Conservation (phyloP, 2,329 filamentous ascomycete genomes). For the Neodidymelliopsis sp. region DNA sequence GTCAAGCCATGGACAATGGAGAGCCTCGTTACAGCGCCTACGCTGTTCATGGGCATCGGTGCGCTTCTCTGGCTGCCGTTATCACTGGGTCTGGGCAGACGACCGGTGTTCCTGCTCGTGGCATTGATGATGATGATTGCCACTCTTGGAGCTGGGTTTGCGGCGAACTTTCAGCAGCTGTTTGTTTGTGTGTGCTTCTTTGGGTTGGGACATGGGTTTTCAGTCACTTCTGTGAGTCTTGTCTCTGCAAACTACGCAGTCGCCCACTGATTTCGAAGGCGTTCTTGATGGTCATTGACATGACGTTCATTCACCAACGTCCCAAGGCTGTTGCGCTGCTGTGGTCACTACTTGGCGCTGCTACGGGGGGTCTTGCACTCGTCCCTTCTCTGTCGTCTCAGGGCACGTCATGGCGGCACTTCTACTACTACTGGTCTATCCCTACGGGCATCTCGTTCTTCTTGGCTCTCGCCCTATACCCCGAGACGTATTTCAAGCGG, state of each 20-base stretch:
- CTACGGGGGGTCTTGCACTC: constrained; percentile 32
- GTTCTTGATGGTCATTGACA: constrained; percentile 48
- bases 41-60: constrained; percentile 46
- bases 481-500: constrained; percentile 52
- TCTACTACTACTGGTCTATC: constrained; percentile 34
- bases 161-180: constrained; percentile 37
- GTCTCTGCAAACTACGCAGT: constrained; percentile 4
- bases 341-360: constrained; percentile 40
- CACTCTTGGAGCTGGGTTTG: constrained; percentile 35
- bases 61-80: constrained; percentile 49
- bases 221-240: constrained; percentile 36
- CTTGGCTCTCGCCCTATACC: constrained; percentile 41
- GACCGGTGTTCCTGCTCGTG: constrained; percentile 46
- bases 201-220: constrained; percentile 43
- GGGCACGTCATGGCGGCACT: constrained; percentile 40
- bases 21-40: constrained; percentile 37
- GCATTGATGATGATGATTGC: constrained; percentile 36
- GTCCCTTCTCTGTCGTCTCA: constrained; percentile 38
- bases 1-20: constrained; percentile 33
- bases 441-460: constrained; percentile 22
- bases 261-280: constrained; percentile 26
- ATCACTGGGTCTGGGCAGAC: constrained; percentile 46
- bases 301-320: constrained; percentile 50
- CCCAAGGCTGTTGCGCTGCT: constrained; percentile 44
- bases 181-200: constrained; percentile 40